phyloP scores from a whole-genome alignment of 2,329 filamentous ascomycete genomes.

The Fusarium chuoi region DNA sequence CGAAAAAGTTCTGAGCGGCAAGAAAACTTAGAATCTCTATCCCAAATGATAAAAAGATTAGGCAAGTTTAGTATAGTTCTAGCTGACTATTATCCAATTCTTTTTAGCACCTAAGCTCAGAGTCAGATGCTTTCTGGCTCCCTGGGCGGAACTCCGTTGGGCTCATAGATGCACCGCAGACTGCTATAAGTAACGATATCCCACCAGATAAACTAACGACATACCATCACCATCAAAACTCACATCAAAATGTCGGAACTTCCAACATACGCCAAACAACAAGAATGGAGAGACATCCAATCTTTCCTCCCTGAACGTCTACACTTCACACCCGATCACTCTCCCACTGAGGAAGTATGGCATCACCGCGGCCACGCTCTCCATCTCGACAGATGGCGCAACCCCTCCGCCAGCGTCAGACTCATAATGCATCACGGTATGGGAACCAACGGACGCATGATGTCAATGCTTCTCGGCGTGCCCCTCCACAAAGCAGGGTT shows the following conservation, averaged over 20 bases:
- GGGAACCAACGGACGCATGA: constrained; percentile 19
- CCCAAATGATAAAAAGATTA: too few species aligned
- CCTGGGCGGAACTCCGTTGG: not conserved
- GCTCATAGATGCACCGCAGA: not conserved
- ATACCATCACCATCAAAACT: not conserved
- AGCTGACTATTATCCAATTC: too few species aligned
- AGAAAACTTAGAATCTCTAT: not conserved
- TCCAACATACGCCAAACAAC: not conserved
- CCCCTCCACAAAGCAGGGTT: constrained; percentile 4
- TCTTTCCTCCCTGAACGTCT: not conserved
- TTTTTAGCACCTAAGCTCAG: not conserved
- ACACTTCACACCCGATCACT: not conserved
- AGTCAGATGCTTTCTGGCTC: not conserved
- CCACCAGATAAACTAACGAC: rapidly evolving
- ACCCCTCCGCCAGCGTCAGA: not conserved
- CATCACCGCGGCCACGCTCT: constrained; percentile 5
- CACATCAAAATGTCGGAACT: not conserved
- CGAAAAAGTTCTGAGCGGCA: not conserved
- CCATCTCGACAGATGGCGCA: constrained; percentile 16
- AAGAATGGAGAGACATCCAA: constrained; percentile 7
- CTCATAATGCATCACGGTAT: constrained; percentile 12
- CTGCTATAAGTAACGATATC: not conserved
- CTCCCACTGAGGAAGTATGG: constrained; percentile 11
- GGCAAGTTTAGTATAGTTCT: not conserved
- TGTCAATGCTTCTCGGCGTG: constrained; percentile 13